Base-by-base conservation (phyloP, 805 yeast genomes). In the Cyberlindnera bimundalis region DNA sequence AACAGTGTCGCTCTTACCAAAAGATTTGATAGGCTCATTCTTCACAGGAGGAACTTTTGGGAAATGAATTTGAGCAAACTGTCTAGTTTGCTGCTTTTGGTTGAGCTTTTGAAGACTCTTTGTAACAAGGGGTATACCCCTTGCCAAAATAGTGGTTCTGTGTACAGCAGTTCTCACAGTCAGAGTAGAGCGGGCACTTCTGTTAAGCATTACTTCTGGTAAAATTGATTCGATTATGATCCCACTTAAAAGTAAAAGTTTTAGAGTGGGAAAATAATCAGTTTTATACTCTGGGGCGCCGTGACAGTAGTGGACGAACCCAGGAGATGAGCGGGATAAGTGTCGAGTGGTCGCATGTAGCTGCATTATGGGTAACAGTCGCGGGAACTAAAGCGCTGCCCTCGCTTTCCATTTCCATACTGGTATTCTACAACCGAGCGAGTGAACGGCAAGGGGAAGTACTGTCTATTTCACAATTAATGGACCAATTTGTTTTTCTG, bases 1-100 rank as follows among this genome's bases (percentile, higher is more conserved):
- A 36, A 77, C 62, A 19, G 68, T 67, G 47, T 82, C 81, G 8
- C 62, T 55, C 43, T 66, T 67, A 2, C 68, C 63, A 56, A 85
- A 85, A 2, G 71, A 62, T 57, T 78, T 81, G 26, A 78, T 73
- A 3, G 81, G 74, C 60, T 84, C 91, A 55, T 85, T 85, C 14
- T 61, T 66, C 38, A 82, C 68, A n/a, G 71, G 67, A 16, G 90
- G 89, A 3, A 78, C 66, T 41, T 72, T 71, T 39, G 74, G 65
- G 45, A 62, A 68, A 7, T 84, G 71, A 20, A 84, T 62, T 55
- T 82, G 88, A 5, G 79, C 70, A 37, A 67, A 51, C 18, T 43
- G 21, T 55, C 70, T 65, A 20, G 12, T 39, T 17, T 47, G 43
- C 13, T 23, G 32, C 13, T 29, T 25, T 13, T 29, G 23, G 9